A percentile compares a stretch with the other conserved stretches of the same genome.
These are phyloP conservation scores for Phialophora chinensis DNA, from an alignment of 2,329 filamentous ascomycete genomes.

Conservation along the genomic window DNA sequence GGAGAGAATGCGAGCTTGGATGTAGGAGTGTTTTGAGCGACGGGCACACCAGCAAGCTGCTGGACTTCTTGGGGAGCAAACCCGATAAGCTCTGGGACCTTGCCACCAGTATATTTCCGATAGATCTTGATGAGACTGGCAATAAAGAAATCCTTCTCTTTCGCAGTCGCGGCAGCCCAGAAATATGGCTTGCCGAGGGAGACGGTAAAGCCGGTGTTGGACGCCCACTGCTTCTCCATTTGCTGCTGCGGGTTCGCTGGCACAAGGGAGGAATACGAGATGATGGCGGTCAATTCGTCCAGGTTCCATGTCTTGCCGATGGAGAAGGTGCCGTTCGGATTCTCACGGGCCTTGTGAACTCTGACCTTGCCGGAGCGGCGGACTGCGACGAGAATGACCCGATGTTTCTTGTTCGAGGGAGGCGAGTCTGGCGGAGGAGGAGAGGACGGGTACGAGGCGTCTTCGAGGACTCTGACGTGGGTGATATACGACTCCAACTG, in stretches of 20 bases:
- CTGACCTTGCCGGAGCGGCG: slow-evolving; percentile 89
- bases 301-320: slow-evolving; percentile 99
- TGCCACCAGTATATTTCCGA: slow-evolving; percentile 91
- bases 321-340: slow-evolving; percentile 89
- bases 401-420: slow-evolving; percentile 78
- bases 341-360: slow-evolving; percentile 97
- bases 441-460: slow-evolving; percentile 77
- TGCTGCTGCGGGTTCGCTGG: slow-evolving; percentile 65
- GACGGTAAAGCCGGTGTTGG: slow-evolving; percentile 82
- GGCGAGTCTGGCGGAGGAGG: slow-evolving; percentile 82
- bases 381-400: slow-evolving; percentile 91
- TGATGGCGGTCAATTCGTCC: slow-evolving; percentile 82
- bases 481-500: slow-evolving; percentile 95
- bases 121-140: slow-evolving; percentile 96
- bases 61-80: slow-evolving; percentile 83
- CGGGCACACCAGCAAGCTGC: slow-evolving; percentile 66
- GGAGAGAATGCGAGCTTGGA: slow-evolving; percentile 39
- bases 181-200: slow-evolving; percentile 94
- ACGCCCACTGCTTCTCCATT: slow-evolving; percentile 74
- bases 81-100: slow-evolving; percentile 76
- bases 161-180: slow-evolving; percentile 90
- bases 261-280: slow-evolving; percentile 74
- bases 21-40: slow-evolving; percentile 31
- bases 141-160: slow-evolving; percentile 99
- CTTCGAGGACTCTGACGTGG: slow-evolving; percentile 90